These are phyloP conservation scores for Seiridium unicorne DNA, from an alignment of 2,329 filamentous ascomycete species.

Conservation along the genomic window DNA sequence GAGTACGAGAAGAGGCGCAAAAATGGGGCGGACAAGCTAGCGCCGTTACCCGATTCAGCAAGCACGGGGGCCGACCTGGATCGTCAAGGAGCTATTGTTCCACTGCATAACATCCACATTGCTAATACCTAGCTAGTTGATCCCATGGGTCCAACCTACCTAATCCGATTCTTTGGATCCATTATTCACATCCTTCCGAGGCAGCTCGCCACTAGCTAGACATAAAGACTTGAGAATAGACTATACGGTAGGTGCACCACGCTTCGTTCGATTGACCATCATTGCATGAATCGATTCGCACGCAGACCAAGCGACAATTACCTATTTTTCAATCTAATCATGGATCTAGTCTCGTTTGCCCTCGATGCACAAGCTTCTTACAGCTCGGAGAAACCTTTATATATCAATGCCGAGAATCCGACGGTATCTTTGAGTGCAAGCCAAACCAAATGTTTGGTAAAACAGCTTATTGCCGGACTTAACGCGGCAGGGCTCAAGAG, in stretches of 20 bases:
- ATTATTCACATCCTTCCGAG: no score
- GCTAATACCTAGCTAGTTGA: no score
- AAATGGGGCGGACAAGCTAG: no score
- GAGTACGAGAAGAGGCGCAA: background rate
- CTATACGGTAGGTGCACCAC: no score
- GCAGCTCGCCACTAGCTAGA: no score
- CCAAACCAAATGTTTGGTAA: slow-evolving; percentile 34
- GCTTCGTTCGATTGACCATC: background rate
- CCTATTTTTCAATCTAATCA: background rate
- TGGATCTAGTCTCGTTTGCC: slow-evolving; percentile 38
- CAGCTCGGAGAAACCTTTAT: slow-evolving; percentile 34
- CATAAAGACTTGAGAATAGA: no score
- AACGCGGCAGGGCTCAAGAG: background rate
- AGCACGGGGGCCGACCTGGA: no score
- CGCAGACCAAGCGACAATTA: background rate
- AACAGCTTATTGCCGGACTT: slow-evolving; percentile 9
- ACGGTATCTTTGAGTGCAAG: slow-evolving; percentile 31
- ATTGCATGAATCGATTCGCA: background rate
- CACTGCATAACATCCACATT: no score
- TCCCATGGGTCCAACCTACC: no score
- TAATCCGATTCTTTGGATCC: no score
- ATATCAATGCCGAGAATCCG: slow-evolving; percentile 38
- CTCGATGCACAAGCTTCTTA: slow-evolving; percentile 32
- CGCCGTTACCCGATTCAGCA: no score
- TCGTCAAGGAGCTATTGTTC: no score